Evolutionary conservation across 306 rosid genomes (phyloP), one percentile per base, ranked within the genome.

Genomic region (Vigna hirtella): DNA sequence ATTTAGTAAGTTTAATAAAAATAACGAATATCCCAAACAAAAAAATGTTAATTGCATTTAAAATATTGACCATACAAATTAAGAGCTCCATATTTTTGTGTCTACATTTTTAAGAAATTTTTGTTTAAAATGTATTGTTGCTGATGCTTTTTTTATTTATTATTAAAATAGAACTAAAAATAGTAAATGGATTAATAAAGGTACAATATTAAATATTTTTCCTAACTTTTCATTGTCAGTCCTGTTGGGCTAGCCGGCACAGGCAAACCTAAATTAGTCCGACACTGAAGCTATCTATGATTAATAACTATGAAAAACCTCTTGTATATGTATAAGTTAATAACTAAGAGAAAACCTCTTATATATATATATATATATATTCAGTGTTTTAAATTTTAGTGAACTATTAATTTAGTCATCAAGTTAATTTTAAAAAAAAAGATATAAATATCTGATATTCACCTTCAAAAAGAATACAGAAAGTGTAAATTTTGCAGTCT

Each of bases 101-200:
- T 53, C 62, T 55, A 16, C 32, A 30, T 30, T 30, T 26, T 26
- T 28, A 40, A 59, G 42, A 58, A 22, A 6, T 72, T 79, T 77
- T 68, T 73, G 53, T 53, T 73, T 77, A 85, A 88, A 69, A 59
- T 57, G 0, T 50, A 42, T 42, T 38, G 49, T 69, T 75, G 28
- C 50, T 49, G 18, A 32, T 20, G 28, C 34, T 22, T 56, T 6
- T 4, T 22, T 57, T 57, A 12, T 26, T 2, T 26, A 26, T 26
- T 57, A 56, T 20, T 57, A 4, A 57, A 22, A 57, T 0, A 12
- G 24, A 57, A 11, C 9, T 22, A 3, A 57, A 58, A 1, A 3
- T 58, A 3, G 28, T 13, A 22, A 22, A 56, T 56, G 62, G 24
- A 22, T 24, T 22, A 5, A 62, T 30, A 5, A 62, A 52, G 24